Evolutionary conservation across 2,329 filamentous ascomycete species (phyloP), one percentile per base, ranked within the genome.

Genomic region (Mycogone perniciosa): DNA sequence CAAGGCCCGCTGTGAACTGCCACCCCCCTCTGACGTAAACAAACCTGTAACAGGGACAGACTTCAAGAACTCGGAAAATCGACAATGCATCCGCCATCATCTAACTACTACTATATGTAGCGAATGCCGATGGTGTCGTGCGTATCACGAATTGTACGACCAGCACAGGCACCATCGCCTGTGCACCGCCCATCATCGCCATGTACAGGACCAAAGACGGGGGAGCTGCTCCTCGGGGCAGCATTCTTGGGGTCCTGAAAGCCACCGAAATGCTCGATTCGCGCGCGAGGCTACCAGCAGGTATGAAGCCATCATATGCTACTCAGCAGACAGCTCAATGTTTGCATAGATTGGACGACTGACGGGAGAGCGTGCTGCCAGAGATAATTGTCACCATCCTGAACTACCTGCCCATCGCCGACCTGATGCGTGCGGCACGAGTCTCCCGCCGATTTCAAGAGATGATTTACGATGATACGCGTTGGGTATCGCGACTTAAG

Each of bases 401-500:
- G 64, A 89, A 96, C 65, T 90, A 95, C 71, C 81, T 97, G 37
- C 86, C 89, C 37, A 80, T 96, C 30, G 74, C 85, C 54, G 92
- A 96, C 67, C 84, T 95, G 62, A 80, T 97, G 65, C 82, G 84
- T 59, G 92, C 89, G 64, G 92, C 93, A 41, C 84, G 86, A 56
- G 84, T 88, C 27, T 96, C 89, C 52, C 86, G 82, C 64, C 87
- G 89, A 54, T 82, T 97, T 78, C 86, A 87, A 64, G 93, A 99
- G 71, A 99, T 99, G 91, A 91, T 96, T 3, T 99, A 97, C 70
- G 93, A 99, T 67, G 93, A 99, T 68, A 89, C 90, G 45, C 81
- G 92, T 72, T 99, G 93, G 93, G 87, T 97, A 37, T 83, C 88
- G 56, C 81, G 88, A 56, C 71, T 99, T 49, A 87, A 87, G 65